Evolutionary conservation across 1,139 yeast genomes (phyloP), one percentile per base, ranked within the genome.

Genomic region (Pichia sp.): DNA sequence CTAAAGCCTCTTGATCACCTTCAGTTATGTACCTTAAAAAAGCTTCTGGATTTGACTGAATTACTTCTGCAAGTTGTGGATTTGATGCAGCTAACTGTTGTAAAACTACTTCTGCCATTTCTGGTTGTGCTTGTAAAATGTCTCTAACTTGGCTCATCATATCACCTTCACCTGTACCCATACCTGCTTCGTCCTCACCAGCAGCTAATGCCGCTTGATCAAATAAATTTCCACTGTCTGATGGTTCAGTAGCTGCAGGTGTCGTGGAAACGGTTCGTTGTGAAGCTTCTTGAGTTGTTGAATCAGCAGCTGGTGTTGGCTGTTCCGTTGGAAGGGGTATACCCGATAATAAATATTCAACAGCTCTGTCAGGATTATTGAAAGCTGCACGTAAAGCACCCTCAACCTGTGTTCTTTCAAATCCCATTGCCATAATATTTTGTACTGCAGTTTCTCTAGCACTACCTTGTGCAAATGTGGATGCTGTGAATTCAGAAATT

Each of bases 291-390:
- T 56, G 19, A 11, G 67, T 64, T 9, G 67, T 66, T 46, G 65
- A 62, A 19, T 63, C 60, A 3, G 42, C 31, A 5, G 22, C 39
- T 42, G 52, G 52, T 29, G 39, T 16, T 28, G 65, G 53, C 28
- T 68, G 60, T n/a, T 68, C 60, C 19, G 70, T 61, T 28, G 70
- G 59, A 22, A 68, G 64, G 65, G 98, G 98, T 50, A 93, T 82
- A 6, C 98, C 98, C 44, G 91, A 88, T 61, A 93, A 73, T 54
- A 93, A 76, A 68, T 93, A 91, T 67, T 95, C 99, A 8, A 91
- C 98, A 0, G 99, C 99, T 64, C 99, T 83, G 66, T 93, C 98
- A 29, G 99, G 99, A 70, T 93, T 91, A 71, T 93, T 93, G 72
- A 84, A 93, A 0, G 99, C 98, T 19, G 97, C 96, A 64, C 96